A percentile compares a stretch with the other conserved stretches of the same genome.
phyloP scores from a whole-genome alignment of 495 filamentous ascomycete genomes.

The Penicillium odoratum region DNA sequence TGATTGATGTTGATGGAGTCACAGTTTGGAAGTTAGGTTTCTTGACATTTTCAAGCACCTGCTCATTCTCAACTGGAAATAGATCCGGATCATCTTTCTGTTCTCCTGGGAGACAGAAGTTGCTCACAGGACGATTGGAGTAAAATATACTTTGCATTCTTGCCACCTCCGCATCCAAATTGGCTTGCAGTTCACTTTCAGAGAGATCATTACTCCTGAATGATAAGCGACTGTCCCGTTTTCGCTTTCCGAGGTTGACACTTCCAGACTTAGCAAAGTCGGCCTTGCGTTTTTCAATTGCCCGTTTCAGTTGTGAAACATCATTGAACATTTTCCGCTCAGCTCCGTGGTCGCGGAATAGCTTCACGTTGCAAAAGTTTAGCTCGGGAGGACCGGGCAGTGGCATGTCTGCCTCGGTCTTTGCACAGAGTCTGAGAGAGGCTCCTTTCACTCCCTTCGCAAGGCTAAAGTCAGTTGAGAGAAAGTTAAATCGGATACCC shows the following conservation, averaged over 20 bases:
- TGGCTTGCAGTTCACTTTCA: neutral
- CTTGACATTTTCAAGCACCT: neutral
- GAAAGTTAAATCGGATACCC: constrained; percentile 92
- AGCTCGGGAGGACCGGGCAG: constrained; percentile 60
- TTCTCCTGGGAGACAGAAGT: neutral
- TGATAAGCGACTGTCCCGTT: neutral
- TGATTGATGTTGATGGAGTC: neutral
- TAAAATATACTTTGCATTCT: constrained; percentile 2
- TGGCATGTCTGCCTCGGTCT: constrained; percentile 65
- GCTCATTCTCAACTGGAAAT: neutral
- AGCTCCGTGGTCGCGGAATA: constrained; percentile 95
- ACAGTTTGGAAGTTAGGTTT: too few species aligned
- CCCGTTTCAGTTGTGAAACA: constrained; percentile 87
- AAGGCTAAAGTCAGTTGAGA: constrained; percentile 97
- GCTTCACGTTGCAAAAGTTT: constrained; percentile 92
- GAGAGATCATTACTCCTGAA: too few species aligned
- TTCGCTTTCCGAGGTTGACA: constrained; percentile 1
- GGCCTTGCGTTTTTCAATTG: constrained; percentile 83
- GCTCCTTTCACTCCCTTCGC: constrained; percentile 98
- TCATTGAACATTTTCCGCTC: constrained; percentile 96
- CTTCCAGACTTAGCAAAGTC: neutral
- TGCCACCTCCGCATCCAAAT: constrained; percentile 2
- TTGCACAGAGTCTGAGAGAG: constrained; percentile 86
- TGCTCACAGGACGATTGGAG: constrained; percentile 4
- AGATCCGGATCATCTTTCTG: constrained; percentile 8